phyloP scores from a whole-genome alignment of 129 eudicot genomes.

The Glebionis coronaria region DNA sequence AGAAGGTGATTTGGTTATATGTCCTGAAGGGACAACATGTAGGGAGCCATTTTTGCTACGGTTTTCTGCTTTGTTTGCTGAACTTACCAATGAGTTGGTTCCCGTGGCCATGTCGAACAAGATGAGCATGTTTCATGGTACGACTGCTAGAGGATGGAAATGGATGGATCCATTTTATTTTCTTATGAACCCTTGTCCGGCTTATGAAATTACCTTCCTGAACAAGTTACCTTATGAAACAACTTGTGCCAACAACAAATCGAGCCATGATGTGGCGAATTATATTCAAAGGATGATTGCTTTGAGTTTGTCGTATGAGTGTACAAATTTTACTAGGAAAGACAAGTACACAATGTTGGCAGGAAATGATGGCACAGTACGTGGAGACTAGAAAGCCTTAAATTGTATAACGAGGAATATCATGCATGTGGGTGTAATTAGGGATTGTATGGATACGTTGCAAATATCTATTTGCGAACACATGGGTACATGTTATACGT shows the following conservation, averaged over 20 bases:
- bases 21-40: constrained; percentile 80
- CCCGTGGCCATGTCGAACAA: constrained; percentile 59
- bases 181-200: constrained; percentile 75
- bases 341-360: constrained; percentile 65
- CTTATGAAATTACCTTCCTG: constrained; percentile 62
- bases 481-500: too few relatives aligned
- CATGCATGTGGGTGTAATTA: too few relatives aligned
- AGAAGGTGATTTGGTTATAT: constrained; percentile 56
- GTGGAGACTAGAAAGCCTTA: constrained; percentile 30
- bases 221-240: constrained; percentile 48
- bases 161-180: constrained; percentile 76
- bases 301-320: constrained; percentile 52
- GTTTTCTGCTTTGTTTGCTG: constrained; percentile 65
- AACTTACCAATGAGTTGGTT: constrained; percentile 48
- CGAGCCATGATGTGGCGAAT: constrained; percentile 64
- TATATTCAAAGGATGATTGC: constrained; percentile 53
- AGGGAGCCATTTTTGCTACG: constrained; percentile 65
- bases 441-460: too few relatives aligned
- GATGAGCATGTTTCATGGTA: constrained; percentile 73
- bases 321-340: constrained; percentile 62
- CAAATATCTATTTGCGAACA: too few relatives aligned
- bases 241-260: constrained; percentile 49
- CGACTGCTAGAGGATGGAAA: constrained; percentile 74
- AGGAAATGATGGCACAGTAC: constrained; percentile 54
- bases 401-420: too few relatives aligned